Percentiles rank a stretch among this genome's conserved stretches.
Evolutionary conservation across 371 early-diverging fungal genomes (phyloP).

Genomic region (Polyrhizophydium stewartii): DNA sequence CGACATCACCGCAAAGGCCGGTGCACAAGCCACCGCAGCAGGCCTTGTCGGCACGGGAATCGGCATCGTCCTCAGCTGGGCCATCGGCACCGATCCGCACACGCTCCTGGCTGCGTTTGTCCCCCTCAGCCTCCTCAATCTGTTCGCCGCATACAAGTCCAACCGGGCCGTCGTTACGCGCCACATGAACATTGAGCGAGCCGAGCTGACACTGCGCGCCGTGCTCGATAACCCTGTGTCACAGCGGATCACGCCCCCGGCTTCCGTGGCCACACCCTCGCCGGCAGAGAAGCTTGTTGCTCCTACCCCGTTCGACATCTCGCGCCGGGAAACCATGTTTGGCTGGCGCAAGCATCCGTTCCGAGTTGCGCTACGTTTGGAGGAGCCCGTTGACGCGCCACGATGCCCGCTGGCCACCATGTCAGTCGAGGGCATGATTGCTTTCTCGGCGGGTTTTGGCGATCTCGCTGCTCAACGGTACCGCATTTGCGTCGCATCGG

Average conservation of each 20-base stretch:
- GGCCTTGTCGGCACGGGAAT: conserved; percentile 65
- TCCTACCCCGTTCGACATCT: background rate
- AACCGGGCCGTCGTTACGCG: conserved; percentile 50
- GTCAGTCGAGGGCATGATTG: too few relatives aligned
- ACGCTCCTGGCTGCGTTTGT: conserved; percentile 45
- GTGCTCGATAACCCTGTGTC: too few relatives aligned
- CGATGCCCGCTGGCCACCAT: background rate
- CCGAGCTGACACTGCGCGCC: conserved; percentile 31
- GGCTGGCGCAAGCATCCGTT: background rate
- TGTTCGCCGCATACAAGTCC: conserved; percentile 50
- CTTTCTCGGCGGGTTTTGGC: too few relatives aligned
- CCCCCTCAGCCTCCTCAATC: conserved; percentile 48
- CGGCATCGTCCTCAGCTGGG: conserved; percentile 45
- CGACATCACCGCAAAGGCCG: conserved; percentile 73
- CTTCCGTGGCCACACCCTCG: too few relatives aligned
- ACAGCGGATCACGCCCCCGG: background rate
- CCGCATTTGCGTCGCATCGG: too few relatives aligned
- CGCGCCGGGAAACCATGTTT: background rate
- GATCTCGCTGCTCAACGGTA: too few relatives aligned
- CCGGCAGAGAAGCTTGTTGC: too few relatives aligned
- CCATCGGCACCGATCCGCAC: conserved; percentile 30
- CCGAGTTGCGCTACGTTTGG: background rate
- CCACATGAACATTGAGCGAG: conserved; percentile 52
- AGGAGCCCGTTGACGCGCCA: background rate
- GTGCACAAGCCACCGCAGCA: conserved; percentile 73